Base-by-base conservation (phyloP, 306 rosid genomes). In the Fragaria ananassa region DNA sequence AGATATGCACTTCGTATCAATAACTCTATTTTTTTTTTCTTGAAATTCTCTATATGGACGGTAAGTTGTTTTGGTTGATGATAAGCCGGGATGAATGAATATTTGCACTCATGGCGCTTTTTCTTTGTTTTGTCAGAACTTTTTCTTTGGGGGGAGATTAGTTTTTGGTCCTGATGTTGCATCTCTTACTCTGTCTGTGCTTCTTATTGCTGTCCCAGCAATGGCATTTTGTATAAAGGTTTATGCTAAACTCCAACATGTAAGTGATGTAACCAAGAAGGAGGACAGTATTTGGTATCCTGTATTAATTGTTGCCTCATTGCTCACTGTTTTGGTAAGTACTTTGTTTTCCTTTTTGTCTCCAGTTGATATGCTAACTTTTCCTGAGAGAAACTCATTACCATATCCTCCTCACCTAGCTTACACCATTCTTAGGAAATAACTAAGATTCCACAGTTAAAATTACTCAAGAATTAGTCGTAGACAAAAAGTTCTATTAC, bases 91-190 rank as follows among this genome's bases (percentile, higher is more conserved):
- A 71, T 57, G 10, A 41, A n/a, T 61, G 71, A 27, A 37, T 25
- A 39, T 63, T 66, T 68, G 17, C 53, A 76, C 83, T 83, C 64
- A 87, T 83, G 79, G 80, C 29, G 9, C 27, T 64, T 84, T 82
- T 78, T 15, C 65, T 78, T 83, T 42, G 29, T 61, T 74, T 63
- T 84, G 15, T 51, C 92, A 95, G 99, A 92, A 81, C 76, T 95
- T 95, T 81, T 76, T 85, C 74, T 95, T 93, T 76, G 88, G 96
- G 8, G 99, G 99, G 77, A 92, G 99, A 86, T 82, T 95, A 63
- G 85, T 95, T 71, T 95, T 95, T 69, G 99, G 99, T 71, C 99
- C 99, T 8, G 99, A 95, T 65, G 93, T 77, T 67, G 84, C 89
- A 78, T 95, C 99, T 45, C 76, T 95, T 79, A 65, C 88, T 70